These are phyloP conservation scores for Euphorbia corollata DNA, from an alignment of 441 rosid species.

Conservation along the genomic window DNA sequence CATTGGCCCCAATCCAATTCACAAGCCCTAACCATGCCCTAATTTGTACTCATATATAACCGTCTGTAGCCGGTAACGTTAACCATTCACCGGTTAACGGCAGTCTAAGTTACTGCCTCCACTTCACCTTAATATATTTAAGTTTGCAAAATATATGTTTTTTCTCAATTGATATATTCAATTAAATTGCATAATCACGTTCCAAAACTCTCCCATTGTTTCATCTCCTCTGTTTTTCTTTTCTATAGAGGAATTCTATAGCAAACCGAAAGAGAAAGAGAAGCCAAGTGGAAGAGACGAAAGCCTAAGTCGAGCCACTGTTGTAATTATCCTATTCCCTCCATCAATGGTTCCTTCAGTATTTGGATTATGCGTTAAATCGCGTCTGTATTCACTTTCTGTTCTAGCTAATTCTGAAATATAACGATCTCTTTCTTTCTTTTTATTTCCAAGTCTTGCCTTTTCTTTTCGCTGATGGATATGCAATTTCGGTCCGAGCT, in stretches of 20 bases:
- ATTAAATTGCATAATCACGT: constrained; percentile 15
- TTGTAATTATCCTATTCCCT: constrained; percentile 7
- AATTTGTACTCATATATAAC: constrained; percentile 28
- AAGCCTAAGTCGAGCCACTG: not conserved
- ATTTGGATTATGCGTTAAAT: not conserved
- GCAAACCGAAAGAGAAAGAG: not conserved
- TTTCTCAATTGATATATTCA: not conserved
- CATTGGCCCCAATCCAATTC: not conserved
- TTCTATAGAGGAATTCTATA: not conserved
- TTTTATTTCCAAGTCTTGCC: not conserved
- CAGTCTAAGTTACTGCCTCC: constrained; percentile 33
- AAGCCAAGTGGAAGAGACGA: not conserved
- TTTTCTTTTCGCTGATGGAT: not conserved
- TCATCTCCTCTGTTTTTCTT: constrained; percentile 10
- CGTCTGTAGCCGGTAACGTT: constrained; percentile 42
- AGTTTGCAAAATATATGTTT: not conserved
- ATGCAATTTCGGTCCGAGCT: constrained; percentile 4
- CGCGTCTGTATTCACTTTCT: not conserved
- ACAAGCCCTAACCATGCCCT: constrained; percentile 26
- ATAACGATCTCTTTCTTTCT: not conserved
- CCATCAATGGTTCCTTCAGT: constrained; percentile 2
- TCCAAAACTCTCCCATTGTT: not conserved
- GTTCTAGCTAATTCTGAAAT: not conserved
- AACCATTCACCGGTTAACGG: constrained; percentile 34
- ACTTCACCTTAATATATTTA: not conserved